Base-by-base conservation (phyloP, 2,329 filamentous ascomycete genomes). In the Fusarium nygamai region DNA sequence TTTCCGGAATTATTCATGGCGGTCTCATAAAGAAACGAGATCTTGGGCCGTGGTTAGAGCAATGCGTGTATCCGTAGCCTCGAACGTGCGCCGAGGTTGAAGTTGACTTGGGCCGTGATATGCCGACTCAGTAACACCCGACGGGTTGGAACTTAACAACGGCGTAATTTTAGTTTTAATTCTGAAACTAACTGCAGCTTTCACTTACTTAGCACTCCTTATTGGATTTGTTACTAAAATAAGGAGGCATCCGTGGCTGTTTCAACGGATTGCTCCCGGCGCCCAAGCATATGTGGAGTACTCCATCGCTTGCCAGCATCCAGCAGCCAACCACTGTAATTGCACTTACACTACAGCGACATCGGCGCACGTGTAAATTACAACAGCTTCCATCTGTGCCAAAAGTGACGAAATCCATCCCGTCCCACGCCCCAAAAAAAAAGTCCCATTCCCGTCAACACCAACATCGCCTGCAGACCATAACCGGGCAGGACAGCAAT, bases 341-440 rank as follows among this genome's bases (percentile, higher is more conserved):
- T 59, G 33, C 39, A 64, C 29, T 54, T 44, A 65, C 56, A 34
- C 48, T 58, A 53, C 54, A 78, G 76, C 76, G 76, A 78, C 74
- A 78, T 78, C 76, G 76, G 76, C 71, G 53, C 73, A 64, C 59
- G 68, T 59, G 61, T 64, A 65, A 69, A 69, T 64, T 24, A 34
- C 47, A 69, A 64, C 58, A 69, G 47, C 47, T 68, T 38, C 39
- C n/a, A 44, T 70, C 67, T 53, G 64, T 51, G 33, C 64, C 33
- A 64, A 56, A 47, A 75, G 76, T 78, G 76, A 78, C 76, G 76
- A 78, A 78, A 78, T 76, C 53, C 63, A 41, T 62, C 60, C 60
- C 46, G 34, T 73, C 57, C 73, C 69, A 73, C 70, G 56, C 69
- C 61, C 38, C 27, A 14, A 64, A 72, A 72, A 74, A 76, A 71